These are phyloP conservation scores for Pyrenopolyporus hunteri DNA, from an alignment of 495 filamentous ascomycete species.

Conservation along the genomic window DNA sequence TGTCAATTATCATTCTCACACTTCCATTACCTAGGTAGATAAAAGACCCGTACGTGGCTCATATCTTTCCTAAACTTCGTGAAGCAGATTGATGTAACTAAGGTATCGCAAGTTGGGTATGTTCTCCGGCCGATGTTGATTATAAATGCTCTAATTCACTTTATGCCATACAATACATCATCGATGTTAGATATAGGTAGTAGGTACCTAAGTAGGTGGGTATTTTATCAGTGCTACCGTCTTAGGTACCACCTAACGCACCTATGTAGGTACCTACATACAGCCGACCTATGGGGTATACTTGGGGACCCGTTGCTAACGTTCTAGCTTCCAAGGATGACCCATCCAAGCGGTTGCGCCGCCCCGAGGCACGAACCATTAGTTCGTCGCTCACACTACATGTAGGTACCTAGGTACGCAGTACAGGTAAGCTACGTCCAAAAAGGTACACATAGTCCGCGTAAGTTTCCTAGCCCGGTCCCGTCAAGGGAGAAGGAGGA, in stretches of 20 bases:
- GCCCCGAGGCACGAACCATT: conserved; percentile 16
- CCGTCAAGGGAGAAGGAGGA: no score
- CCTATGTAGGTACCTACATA: no score
- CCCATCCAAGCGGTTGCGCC: conserved; percentile 21
- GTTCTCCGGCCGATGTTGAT: not conserved
- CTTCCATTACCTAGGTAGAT: not conserved
- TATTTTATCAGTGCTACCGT: no score
- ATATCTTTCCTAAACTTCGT: not conserved
- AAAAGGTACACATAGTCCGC: no score
- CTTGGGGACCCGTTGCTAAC: not conserved
- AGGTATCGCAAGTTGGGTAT: not conserved
- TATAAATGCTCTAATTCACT: not conserved
- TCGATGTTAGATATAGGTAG: not conserved
- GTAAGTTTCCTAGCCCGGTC: conserved; percentile 24
- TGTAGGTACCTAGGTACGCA: no score
- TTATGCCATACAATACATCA: not conserved
- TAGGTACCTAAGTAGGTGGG: no score
- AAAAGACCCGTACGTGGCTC: not conserved
- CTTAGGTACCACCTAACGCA: no score
- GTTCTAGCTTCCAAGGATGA: conserved; percentile 10
- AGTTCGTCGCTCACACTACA: not conserved
- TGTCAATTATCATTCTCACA: no score
- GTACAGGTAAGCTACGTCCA: no score
- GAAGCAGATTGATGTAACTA: not conserved
- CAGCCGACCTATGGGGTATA: no score